Evolutionary conservation across 75 land plant species (phyloP).

Genomic region (Picea glauca): DNA sequence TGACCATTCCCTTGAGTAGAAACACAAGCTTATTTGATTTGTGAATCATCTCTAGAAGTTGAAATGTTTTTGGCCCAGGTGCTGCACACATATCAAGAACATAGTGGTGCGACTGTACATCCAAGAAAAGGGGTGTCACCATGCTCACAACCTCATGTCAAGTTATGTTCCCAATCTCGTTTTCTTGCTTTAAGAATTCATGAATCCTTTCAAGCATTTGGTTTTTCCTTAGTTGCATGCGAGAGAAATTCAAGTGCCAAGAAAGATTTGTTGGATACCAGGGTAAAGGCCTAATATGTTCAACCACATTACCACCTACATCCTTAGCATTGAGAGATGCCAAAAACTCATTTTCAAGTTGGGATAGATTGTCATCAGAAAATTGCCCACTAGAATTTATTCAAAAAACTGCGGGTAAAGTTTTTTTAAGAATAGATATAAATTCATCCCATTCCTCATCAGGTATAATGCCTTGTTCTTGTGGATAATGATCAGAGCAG

Average conservation of each 20-base stretch:
- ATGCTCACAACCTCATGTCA: conserved; percentile 99
- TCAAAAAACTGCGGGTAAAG: conserved; percentile 90
- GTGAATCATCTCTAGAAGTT: conserved; percentile 94
- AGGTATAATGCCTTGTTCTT: conserved; percentile 79
- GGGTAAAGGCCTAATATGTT: conserved; percentile 67
- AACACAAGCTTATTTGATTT: conserved; percentile 37
- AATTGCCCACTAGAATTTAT: conserved; percentile 90
- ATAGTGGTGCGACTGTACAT: conserved; percentile 79
- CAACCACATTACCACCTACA: conserved; percentile 63
- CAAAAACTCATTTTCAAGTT: conserved; percentile 80
- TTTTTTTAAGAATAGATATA: conserved; percentile 47
- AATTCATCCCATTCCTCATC: conserved; percentile 87
- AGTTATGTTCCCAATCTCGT: conserved; percentile 93
- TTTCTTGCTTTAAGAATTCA: conserved; percentile 93
- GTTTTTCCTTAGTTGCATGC: conserved; percentile 88
- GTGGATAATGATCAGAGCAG: not conserved
- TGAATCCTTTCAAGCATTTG: conserved; percentile 93
- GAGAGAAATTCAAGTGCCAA: conserved; percentile 91
- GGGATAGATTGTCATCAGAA: conserved; percentile 56
- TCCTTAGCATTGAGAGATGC: conserved; percentile 73
- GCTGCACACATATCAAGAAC: conserved; percentile 99
- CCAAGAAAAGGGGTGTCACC: conserved; percentile 95
- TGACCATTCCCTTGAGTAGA: conserved; percentile 80
- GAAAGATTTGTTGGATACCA: conserved; percentile 98
- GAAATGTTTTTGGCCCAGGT: conserved; percentile 98